A percentile compares a stretch with the other conserved stretches of the same genome.
Conservation (phyloP, 2,329 filamentous ascomycete species). For the Ceratocystis ficicola region DNA sequence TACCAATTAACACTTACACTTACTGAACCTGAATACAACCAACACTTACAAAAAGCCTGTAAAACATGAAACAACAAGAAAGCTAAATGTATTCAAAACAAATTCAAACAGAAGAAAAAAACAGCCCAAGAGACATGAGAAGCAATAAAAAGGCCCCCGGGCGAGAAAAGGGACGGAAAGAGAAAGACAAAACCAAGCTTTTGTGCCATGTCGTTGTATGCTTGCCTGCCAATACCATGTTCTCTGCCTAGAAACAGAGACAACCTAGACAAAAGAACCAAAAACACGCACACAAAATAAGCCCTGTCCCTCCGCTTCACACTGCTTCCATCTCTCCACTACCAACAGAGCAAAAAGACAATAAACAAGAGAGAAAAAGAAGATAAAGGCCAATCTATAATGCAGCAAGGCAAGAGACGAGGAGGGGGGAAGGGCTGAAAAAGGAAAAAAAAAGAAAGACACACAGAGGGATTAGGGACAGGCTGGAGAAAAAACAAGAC, state of each 20-base stretch:
- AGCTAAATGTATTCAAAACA: slow-evolving; percentile 15
- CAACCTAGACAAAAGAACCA: not conserved
- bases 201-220: not conserved
- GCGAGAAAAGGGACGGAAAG: not conserved
- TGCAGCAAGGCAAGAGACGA: not conserved
- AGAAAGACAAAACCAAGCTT: not conserved
- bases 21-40: not conserved
- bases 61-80: slow-evolving; percentile 9
- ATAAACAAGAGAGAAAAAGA: not conserved
- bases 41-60: slow-evolving; percentile 5
- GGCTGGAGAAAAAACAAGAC: not conserved
- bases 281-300: too few relatives aligned
- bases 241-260: not conserved
- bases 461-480: not conserved
- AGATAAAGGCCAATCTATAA: slow-evolving; percentile 6
- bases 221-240: not conserved
- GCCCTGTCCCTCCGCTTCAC: too few relatives aligned
- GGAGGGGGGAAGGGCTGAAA: not conserved
- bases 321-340: not conserved
- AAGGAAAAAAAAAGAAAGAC: not conserved
- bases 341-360: not conserved
- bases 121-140: slow-evolving; percentile 1
- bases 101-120: slow-evolving; percentile 2
- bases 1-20: not conserved
- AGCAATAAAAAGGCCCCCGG: not conserved